Percentiles rank a stretch among this genome's conserved stretches.
These are phyloP conservation scores for Jackrogersella minutella DNA, from an alignment of 495 filamentous ascomycete species.

Conservation along the genomic window DNA sequence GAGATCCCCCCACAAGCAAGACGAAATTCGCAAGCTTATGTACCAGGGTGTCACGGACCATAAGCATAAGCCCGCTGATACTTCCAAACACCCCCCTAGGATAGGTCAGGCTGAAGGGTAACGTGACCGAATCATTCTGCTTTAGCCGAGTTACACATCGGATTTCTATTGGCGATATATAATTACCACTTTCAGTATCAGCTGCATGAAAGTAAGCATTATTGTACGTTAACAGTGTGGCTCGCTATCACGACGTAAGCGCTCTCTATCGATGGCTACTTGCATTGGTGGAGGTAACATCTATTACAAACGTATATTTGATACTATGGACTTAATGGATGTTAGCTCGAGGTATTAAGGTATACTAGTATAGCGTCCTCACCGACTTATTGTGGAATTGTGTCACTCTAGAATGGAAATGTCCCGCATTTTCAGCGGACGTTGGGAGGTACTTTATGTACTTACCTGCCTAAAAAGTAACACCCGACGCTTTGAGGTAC, in stretches of 20 bases:
- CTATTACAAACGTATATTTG: too few species aligned
- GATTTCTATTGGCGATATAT: constrained; percentile 16
- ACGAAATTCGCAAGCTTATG: too few species aligned
- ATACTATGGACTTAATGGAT: too few species aligned
- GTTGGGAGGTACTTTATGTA: too few species aligned
- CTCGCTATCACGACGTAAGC: too few species aligned
- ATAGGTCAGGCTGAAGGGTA: constrained; percentile 29
- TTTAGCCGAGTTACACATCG: constrained; percentile 18
- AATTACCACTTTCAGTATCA: constrained; percentile 21
- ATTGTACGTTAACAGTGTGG: neutral
- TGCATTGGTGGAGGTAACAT: too few species aligned
- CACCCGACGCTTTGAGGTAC: neutral
- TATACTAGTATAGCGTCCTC: neutral
- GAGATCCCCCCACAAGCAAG: too few species aligned
- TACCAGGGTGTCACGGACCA: too few species aligned
- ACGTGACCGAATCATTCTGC: constrained; percentile 36
- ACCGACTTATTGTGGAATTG: neutral
- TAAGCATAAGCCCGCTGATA: too few species aligned
- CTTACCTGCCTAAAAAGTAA: constrained; percentile 1
- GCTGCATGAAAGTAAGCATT: constrained; percentile 14
- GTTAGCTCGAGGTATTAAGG: too few species aligned
- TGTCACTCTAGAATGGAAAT: neutral
- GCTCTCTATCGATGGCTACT: too few species aligned
- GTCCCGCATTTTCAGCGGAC: neutral
- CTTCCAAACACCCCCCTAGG: too few species aligned